Evolutionary conservation across 2,329 filamentous ascomycete species (phyloP), one percentile per base, ranked within the genome.

Genomic region (Cercospora sojina): DNA sequence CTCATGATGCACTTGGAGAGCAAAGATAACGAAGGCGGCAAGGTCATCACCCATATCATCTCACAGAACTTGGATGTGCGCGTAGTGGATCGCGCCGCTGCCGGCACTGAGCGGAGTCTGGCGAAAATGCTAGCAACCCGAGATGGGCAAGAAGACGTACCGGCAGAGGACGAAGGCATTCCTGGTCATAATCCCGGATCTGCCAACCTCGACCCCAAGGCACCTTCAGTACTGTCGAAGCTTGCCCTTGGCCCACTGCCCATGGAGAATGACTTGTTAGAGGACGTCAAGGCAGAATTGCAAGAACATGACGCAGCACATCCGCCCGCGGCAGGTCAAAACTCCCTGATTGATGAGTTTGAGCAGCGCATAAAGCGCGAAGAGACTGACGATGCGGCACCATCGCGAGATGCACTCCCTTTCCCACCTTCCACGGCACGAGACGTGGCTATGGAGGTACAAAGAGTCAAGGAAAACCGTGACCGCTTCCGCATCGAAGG

Each of bases 401-500:
- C 93, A 1, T 89, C 83, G 57, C 87, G 93, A 51, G 85, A 90
- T 16, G 90, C 93, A 25, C 86, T 98, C 23, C 94, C 95, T 2
- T 87, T 96, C 23, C 95, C 95, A 1, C 91, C 93, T 5, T 96
- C 94, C 0, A 87, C 93, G 18, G 92, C 93, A 3, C 87, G 93
- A 68, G 95, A 99, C 74, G 93, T 99, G 7, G 88, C 92, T 29
- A 91, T 97, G 82, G 95, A 98, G 78, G 93, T 98, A 74, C 92
- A 95, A 75, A 95, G 94, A 77, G 88, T 98, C 9, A 91, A 92
- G 70, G 95, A 99, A 78, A 92, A 96, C 74, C 88, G 95, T 23
- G 94, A 98, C 74, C 87, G 94, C 18, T 96, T 97, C 78, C 90
- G 88, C 76, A 94, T 98, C 65, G 91, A 96, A 67, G 88, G 89